Evolutionary conservation across 768 basidiomycete genomes (phyloP).

Genomic region (Filobasidium wieringae): DNA sequence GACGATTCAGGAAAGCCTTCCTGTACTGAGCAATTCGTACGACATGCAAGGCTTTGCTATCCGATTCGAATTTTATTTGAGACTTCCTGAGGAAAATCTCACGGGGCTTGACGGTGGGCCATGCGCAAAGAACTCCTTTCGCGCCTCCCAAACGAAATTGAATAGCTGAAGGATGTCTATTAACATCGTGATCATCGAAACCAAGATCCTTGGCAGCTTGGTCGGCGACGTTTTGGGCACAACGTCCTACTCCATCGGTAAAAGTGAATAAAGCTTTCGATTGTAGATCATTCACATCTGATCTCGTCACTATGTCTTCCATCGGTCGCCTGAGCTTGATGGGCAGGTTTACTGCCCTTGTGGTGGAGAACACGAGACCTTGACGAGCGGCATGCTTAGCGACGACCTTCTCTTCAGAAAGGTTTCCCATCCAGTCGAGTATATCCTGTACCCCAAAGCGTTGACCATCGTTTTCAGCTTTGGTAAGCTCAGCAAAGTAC

Average conservation of each 20-base stretch:
- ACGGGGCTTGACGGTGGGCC: constrained; percentile 1
- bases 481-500: constrained; percentile 13
- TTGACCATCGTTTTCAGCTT: not conserved
- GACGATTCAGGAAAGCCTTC: constrained; percentile 14
- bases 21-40: constrained; percentile 13
- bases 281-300: not conserved
- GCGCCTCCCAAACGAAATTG: constrained; percentile 18
- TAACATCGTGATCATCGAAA: constrained; percentile 10
- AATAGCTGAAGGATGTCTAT: constrained; percentile 16
- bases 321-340: constrained; percentile 4
- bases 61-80: constrained; percentile 19
- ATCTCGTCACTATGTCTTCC: constrained; percentile 2
- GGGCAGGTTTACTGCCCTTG: not conserved
- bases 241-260: constrained; percentile 18
- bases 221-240: constrained; percentile 13
- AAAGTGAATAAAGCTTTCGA: constrained; percentile 1
- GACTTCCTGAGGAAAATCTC: constrained; percentile 13
- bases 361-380: constrained; percentile 5
- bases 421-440: constrained; percentile 9
- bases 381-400: constrained; percentile 17
- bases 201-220: constrained; percentile 16
- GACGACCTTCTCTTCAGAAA: constrained; percentile 12
- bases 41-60: constrained; percentile 16
- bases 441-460: constrained; percentile 8
- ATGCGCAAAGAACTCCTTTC: constrained; percentile 5